Percentiles rank a stretch among this genome's conserved stretches.
phyloP scores from a whole-genome alignment of 345 rosid genomes.

The Aquilaria sinensis region DNA sequence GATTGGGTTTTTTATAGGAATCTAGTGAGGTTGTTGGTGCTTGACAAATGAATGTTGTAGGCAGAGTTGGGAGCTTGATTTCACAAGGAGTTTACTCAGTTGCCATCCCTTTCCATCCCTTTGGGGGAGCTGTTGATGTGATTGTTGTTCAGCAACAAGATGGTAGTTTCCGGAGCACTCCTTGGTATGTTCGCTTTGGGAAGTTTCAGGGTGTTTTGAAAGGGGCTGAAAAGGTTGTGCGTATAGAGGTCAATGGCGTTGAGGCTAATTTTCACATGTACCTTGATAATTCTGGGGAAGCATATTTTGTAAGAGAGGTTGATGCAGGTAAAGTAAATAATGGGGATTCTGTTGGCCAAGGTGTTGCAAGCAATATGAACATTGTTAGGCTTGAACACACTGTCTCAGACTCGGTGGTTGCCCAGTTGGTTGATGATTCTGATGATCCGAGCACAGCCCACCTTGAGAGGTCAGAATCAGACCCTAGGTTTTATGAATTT shows the following conservation, averaged over 20 bases:
- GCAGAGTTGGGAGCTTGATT: slow-evolving; percentile 78
- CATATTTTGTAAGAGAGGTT: slow-evolving; percentile 72
- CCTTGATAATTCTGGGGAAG: slow-evolving; percentile 92
- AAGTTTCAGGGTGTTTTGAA: slow-evolving; percentile 95
- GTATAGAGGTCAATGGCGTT: slow-evolving; percentile 63
- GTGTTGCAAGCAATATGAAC: slow-evolving; percentile 16
- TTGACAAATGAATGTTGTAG: slow-evolving; percentile 79
- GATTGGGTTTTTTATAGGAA: slow-evolving; percentile 4
- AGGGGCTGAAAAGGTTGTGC: slow-evolving; percentile 78
- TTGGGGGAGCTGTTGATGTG: slow-evolving; percentile 94
- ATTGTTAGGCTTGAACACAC: slow-evolving; percentile 55
- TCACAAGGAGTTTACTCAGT: slow-evolving; percentile 86
- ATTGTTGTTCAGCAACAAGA: slow-evolving; percentile 88
- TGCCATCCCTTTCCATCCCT: slow-evolving; percentile 93
- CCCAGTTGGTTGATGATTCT: slow-evolving; percentile 33
- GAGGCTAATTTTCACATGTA: slow-evolving; percentile 85
- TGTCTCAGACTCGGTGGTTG: slow-evolving; percentile 53
- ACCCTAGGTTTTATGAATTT: slow-evolving; percentile 64
- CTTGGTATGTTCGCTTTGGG: slow-evolving; percentile 94
- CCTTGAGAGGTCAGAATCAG: slow-evolving; percentile 73
- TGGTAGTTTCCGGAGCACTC: slow-evolving; percentile 74
- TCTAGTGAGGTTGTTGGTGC: slow-evolving; percentile 3
- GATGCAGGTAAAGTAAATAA: slow-evolving; percentile 37
- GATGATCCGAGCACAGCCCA: slow-evolving; percentile 25
- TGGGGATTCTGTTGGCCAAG: slow-evolving; percentile 17